These are phyloP conservation scores for Pleurotus citrinopileatus DNA, from an alignment of 768 basidiomycete species.

Conservation along the genomic window DNA sequence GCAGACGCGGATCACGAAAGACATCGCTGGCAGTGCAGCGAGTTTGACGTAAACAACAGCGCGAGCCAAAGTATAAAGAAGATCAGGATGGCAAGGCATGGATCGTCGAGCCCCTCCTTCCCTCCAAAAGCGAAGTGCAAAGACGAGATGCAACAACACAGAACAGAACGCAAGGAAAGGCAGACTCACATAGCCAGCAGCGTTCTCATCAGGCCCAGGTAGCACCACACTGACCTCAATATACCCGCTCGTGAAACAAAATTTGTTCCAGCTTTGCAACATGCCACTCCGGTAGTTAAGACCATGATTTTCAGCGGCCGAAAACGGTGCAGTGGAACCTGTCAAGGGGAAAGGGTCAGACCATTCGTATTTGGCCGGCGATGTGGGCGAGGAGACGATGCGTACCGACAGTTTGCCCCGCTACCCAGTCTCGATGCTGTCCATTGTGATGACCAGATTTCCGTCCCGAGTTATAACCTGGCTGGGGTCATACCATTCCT, in stretches of 20 bases:
- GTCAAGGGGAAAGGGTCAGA: neutral
- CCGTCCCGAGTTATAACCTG: slow-evolving; percentile 69
- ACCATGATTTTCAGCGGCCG: slow-evolving; percentile 46
- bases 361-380: neutral
- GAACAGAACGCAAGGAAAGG: slow-evolving; percentile 4
- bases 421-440: slow-evolving; percentile 31
- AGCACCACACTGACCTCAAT: slow-evolving; percentile 65
- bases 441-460: slow-evolving; percentile 67
- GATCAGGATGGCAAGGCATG: neutral
- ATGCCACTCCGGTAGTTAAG: slow-evolving; percentile 70
- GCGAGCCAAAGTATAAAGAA: neutral
- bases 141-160: neutral
- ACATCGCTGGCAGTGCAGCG: neutral
- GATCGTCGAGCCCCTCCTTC: neutral
- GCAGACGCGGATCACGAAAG: neutral
- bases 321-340: slow-evolving; percentile 47
- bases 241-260: slow-evolving; percentile 81
- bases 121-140: neutral
- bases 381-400: neutral
- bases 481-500: slow-evolving; percentile 74
- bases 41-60: neutral
- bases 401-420: slow-evolving; percentile 30
- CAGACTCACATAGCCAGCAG: slow-evolving; percentile 44
- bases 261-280: slow-evolving; percentile 90
- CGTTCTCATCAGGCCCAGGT: slow-evolving; percentile 54